A percentile compares a stretch with the other conserved stretches of the same genome.
Conservation (phyloP, 1,284 basidiomycete species). For the Microbotryum intermedium region DNA sequence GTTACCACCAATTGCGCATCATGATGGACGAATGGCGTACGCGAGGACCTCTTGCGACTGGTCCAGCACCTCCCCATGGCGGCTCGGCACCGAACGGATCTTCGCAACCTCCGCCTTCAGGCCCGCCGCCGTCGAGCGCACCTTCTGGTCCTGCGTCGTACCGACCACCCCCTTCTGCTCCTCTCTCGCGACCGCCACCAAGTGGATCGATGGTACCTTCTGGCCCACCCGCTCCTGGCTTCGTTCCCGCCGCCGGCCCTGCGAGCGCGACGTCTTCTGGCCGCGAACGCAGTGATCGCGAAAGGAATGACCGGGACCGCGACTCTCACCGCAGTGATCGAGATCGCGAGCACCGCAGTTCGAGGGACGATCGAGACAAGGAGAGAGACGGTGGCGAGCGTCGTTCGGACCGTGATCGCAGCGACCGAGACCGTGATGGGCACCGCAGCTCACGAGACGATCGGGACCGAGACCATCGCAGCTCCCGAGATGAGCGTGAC, state of each 20-base stretch:
- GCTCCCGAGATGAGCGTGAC: neutral
- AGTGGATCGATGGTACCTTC: neutral
- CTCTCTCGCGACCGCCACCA: conserved; percentile 4
- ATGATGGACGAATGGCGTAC: conserved; percentile 63
- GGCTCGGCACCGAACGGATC: neutral
- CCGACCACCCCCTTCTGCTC: conserved; percentile 20
- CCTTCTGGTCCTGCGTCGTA: neutral
- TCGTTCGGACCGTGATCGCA: neutral
- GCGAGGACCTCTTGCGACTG: conserved; percentile 28
- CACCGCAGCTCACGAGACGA: conserved; percentile 11
- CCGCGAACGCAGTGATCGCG: conserved; percentile 1
- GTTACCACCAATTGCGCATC: conserved; percentile 94
- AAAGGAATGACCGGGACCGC: neutral
- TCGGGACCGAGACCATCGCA: conserved; percentile 1
- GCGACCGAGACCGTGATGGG: neutral
- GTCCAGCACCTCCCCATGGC: conserved; percentile 36
- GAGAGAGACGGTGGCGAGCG: neutral
- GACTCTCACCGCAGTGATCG: neutral
- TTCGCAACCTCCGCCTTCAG: neutral
- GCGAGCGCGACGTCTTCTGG: neutral
- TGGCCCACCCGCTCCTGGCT: neutral
- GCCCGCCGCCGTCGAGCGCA: conserved; percentile 1
- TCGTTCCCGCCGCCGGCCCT: neutral
- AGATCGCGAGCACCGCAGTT: neutral
- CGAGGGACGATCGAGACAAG: conserved; percentile 10